phyloP scores from a whole-genome alignment of 2,329 filamentous ascomycete genomes.

The Alternaria sp. region DNA sequence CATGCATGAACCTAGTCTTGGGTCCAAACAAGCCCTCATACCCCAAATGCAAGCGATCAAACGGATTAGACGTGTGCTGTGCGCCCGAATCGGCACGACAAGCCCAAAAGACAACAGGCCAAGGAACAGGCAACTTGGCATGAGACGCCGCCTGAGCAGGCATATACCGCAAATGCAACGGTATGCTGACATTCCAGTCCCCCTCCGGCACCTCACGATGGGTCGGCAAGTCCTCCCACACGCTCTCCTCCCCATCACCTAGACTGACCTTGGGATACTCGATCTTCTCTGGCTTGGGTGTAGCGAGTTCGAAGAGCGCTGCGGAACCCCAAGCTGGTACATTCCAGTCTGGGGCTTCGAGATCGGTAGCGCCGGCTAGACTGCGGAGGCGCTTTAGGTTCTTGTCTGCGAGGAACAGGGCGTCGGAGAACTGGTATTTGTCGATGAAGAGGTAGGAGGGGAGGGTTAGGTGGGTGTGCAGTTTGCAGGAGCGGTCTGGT shows the following conservation, averaged over 20 bases:
- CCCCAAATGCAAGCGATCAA: slow-evolving; percentile 83
- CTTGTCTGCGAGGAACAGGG: slow-evolving; percentile 79
- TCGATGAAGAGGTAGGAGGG: slow-evolving; percentile 84
- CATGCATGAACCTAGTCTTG: slow-evolving; percentile 83
- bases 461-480: slow-evolving; percentile 83
- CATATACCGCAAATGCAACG: slow-evolving; percentile 86
- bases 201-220: slow-evolving; percentile 26
- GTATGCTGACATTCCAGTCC: slow-evolving; percentile 72
- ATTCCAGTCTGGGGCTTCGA: slow-evolving; percentile 88
- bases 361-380: slow-evolving; percentile 78
- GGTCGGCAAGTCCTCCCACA: slow-evolving; percentile 1
- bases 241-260: neutral
- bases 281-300: slow-evolving; percentile 1
- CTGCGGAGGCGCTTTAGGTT: slow-evolving; percentile 74
- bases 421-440: slow-evolving; percentile 80
- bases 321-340: slow-evolving; percentile 79
- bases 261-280: slow-evolving; percentile 12
- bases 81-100: slow-evolving; percentile 71
- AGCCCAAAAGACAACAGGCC: slow-evolving; percentile 89
- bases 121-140: slow-evolving; percentile 66
- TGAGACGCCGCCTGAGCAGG: slow-evolving; percentile 47
- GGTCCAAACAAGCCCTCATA: slow-evolving; percentile 82
- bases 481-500: slow-evolving; percentile 63
- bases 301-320: slow-evolving; percentile 77
- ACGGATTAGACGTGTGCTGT: slow-evolving; percentile 79